Percentiles rank a stretch among this genome's conserved stretches.
These are phyloP conservation scores for Rhinocladiella mackenziei DNA, from an alignment of 2,329 filamentous ascomycete species.

Conservation along the genomic window DNA sequence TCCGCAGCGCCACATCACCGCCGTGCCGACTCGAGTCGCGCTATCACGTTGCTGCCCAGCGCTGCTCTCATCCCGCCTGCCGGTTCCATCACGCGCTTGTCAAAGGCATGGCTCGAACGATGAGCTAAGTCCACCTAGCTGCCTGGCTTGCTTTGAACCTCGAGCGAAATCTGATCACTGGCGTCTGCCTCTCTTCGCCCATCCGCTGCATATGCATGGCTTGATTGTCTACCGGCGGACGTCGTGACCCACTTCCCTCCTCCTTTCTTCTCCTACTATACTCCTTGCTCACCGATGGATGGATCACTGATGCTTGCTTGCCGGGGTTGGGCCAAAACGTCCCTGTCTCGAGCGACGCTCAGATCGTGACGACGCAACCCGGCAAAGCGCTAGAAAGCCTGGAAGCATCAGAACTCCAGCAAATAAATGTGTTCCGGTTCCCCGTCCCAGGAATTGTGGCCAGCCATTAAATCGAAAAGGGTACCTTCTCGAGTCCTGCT, in stretches of 20 bases:
- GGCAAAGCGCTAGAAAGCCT: constrained; percentile 24
- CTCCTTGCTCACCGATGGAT: constrained; percentile 13
- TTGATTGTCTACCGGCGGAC: constrained; percentile 17
- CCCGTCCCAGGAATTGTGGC: constrained; percentile 25
- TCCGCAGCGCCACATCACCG: constrained; percentile 23
- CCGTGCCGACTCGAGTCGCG: constrained; percentile 14
- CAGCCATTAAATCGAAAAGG: constrained; percentile 15
- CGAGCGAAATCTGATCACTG: constrained; percentile 14
- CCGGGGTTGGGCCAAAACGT: constrained; percentile 21
- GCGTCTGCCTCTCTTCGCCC: constrained; percentile 8
- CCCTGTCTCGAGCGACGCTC: constrained; percentile 18
- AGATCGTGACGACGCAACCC: constrained; percentile 24
- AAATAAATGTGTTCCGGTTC: constrained; percentile 22
- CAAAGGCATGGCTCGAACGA: constrained; percentile 17
- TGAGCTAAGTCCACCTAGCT: constrained; percentile 15
- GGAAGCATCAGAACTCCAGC: constrained; percentile 23
- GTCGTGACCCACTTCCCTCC: constrained; percentile 23
- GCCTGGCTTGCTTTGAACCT: constrained; percentile 9
- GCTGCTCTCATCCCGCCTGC: constrained; percentile 25
- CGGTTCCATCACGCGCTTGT: constrained; percentile 24
- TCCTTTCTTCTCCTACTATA: no score
- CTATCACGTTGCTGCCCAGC: constrained; percentile 25
- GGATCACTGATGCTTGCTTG: constrained; percentile 3
- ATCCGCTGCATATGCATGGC: constrained; percentile 10
- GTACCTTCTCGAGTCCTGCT: constrained; percentile 22